Conservation (phyloP, 495 filamentous ascomycete genomes). For the Penicillium ochrochloron region DNA sequence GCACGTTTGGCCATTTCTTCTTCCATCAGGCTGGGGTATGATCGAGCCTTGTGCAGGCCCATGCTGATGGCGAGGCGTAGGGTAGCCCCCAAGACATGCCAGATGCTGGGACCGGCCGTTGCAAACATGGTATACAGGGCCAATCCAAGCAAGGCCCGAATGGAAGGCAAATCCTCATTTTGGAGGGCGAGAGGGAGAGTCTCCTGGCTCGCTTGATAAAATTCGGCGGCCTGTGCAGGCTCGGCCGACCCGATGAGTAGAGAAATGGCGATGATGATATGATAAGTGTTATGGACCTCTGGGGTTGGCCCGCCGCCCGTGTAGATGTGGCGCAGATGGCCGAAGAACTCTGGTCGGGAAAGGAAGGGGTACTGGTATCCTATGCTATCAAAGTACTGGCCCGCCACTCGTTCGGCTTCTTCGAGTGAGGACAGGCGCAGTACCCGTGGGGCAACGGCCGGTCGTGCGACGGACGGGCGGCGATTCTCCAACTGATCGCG, state of each 20-base stretch:
- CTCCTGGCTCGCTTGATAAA: constrained; percentile 48
- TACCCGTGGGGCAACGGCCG: constrained; percentile 41
- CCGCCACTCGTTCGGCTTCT: constrained; percentile 44
- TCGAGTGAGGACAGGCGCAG: constrained; percentile 45
- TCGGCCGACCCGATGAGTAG: constrained; percentile 46
- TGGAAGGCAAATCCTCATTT: constrained; percentile 48
- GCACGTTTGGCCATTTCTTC: constrained; percentile 56
- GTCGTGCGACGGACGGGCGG: constrained; percentile 44
- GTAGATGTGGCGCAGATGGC: constrained; percentile 46
- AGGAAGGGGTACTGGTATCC: constrained; percentile 53
- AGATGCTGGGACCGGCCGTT: constrained; percentile 54
- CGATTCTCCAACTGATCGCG: constrained; percentile 51
- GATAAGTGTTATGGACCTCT: constrained; percentile 46
- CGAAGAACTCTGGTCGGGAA: constrained; percentile 44
- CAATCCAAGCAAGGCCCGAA: constrained; percentile 53
- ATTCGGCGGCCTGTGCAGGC: constrained; percentile 40
- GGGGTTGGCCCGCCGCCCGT: constrained; percentile 41
- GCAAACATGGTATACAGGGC: constrained; percentile 57
- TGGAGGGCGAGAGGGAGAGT: constrained; percentile 45
- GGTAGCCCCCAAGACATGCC: constrained; percentile 56
- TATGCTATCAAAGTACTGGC: constrained; percentile 50
- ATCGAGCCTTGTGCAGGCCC: constrained; percentile 52
- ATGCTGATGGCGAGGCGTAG: constrained; percentile 54
- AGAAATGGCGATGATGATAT: constrained; percentile 49
- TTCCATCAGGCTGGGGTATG: constrained; percentile 39